A percentile compares a stretch with the other conserved stretches of the same genome.
These are phyloP conservation scores for Beauveria varroae DNA, from an alignment of 2,329 filamentous ascomycete genomes.

Conservation along the genomic window DNA sequence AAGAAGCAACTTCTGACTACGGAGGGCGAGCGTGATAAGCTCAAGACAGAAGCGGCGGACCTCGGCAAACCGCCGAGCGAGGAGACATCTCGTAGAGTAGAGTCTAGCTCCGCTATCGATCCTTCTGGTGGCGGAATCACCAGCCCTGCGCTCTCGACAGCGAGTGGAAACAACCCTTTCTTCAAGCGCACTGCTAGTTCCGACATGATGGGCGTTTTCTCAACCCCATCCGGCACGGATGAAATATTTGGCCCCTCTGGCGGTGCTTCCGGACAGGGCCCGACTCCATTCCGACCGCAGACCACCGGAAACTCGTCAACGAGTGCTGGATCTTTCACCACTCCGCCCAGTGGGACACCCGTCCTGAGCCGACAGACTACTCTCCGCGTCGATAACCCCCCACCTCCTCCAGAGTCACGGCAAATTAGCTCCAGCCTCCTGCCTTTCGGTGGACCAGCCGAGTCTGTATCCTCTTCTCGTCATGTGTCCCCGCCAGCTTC, in stretches of 20 bases:
- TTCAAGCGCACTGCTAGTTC: constrained; percentile 65
- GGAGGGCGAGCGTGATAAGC: constrained; percentile 80
- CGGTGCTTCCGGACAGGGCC: constrained; percentile 30
- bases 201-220: constrained; percentile 49
- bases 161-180: constrained; percentile 89
- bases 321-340: constrained; percentile 44
- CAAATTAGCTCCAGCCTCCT: constrained; percentile 73
- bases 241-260: constrained; percentile 69
- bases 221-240: constrained; percentile 49
- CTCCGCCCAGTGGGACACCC: constrained; percentile 53
- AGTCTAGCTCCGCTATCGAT: constrained; percentile 42
- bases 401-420: constrained; percentile 61
- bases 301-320: constrained; percentile 49
- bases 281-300: constrained; percentile 40
- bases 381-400: constrained; percentile 44
- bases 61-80: constrained; percentile 56
- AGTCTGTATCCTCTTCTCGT: constrained; percentile 69
- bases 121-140: constrained; percentile 42
- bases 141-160: constrained; percentile 61
- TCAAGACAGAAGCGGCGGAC: constrained; percentile 70
- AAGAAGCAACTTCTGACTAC: constrained; percentile 93
- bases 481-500: constrained; percentile 65
- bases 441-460: constrained; percentile 58
- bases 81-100: constrained; percentile 46
- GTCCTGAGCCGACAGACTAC: constrained; percentile 56